Base-by-base conservation (phyloP, 2,329 filamentous ascomycete species). In the Botryotinia convoluta region DNA sequence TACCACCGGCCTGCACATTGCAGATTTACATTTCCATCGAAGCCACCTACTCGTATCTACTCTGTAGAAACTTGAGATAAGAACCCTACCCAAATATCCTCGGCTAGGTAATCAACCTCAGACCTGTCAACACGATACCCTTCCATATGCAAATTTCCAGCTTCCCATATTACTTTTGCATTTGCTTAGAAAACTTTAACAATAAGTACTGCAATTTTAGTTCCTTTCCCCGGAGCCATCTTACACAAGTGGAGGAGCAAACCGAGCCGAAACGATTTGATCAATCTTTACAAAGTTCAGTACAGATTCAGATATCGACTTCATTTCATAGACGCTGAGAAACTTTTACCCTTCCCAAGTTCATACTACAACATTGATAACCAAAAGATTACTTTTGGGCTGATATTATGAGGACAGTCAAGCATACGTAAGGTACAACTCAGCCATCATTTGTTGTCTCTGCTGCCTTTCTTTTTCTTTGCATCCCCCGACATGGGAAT, bases 361-460 rank as follows among this genome's bases (percentile, higher is more conserved):
- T 32, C 37, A 8, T 20, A 48, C 32, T n/a, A 35, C 68, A 48
- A 16, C n/a, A 45, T 64, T 42, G 35, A 64, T 48, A 9, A n/a
- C 26, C 16, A 6, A 59, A 57, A 57, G 51, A 29, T 29, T 57
- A 26, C 51, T 57, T 57, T 57, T 29, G 51, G 51, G 14, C 51
- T 57, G 67, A 32, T 48, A 35, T n/a, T 35, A 39, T 44, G n/a
- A 22, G 44, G 35, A 42, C 37, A 62, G 51, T 29, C 3, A 54
- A 62, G n/a, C 37, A 51, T 57, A 69, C 54, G 68, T 70, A 70
- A 70, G 68, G 68, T 70, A 70, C 68, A 48, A 51, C 68, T 42
- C 37, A 44, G n/a, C 37, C 61, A 61, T 45, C 54, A 70, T 70
- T 61, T 51, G 57, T 37, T 71, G 68, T 71, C 68, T 71, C 69